phyloP scores from a whole-genome alignment of 2,329 filamentous ascomycete species.

The Capronia epimyces region DNA sequence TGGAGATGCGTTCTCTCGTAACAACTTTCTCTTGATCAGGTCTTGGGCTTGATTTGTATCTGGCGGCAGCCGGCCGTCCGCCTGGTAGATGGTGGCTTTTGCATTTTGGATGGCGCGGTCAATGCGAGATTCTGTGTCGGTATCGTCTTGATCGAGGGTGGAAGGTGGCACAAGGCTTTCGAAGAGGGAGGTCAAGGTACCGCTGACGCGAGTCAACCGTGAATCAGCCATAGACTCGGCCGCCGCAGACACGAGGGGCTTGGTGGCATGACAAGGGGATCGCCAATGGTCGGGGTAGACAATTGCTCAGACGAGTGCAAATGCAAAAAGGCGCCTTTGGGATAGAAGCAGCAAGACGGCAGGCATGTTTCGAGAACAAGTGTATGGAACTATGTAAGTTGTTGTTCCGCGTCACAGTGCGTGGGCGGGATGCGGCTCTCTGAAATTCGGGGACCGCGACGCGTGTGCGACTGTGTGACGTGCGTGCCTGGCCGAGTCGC shows the following conservation, averaged over 20 bases:
- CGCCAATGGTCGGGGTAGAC: too few relatives aligned
- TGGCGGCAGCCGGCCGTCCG: conserved; percentile 23
- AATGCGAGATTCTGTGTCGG: conserved; percentile 62
- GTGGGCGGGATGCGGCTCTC: too few relatives aligned
- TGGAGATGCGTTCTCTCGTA: conserved; percentile 67
- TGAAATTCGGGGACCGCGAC: too few relatives aligned
- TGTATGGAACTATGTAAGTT: too few relatives aligned
- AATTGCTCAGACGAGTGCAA: too few relatives aligned
- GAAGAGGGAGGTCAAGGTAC: conserved; percentile 73
- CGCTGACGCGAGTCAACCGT: conserved; percentile 62
- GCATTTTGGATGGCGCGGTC: conserved; percentile 55
- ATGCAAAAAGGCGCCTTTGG: too few relatives aligned
- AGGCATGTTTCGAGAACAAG: too few relatives aligned
- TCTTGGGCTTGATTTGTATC: conserved; percentile 85
- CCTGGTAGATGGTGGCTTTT: conserved; percentile 42
- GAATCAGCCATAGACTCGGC: conserved; percentile 47
- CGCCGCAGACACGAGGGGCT: background rate
- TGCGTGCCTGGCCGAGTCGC: too few relatives aligned
- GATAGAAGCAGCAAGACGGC: too few relatives aligned
- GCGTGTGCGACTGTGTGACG: too few relatives aligned
- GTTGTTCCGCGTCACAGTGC: too few relatives aligned
- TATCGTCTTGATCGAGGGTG: conserved; percentile 60
- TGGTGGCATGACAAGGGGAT: conserved; percentile 17
- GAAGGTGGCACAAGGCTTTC: conserved; percentile 63
- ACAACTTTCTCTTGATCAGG: conserved; percentile 81